Base-by-base conservation (phyloP, 768 basidiomycete species). In the Cystofilobasidium bisporidii region DNA sequence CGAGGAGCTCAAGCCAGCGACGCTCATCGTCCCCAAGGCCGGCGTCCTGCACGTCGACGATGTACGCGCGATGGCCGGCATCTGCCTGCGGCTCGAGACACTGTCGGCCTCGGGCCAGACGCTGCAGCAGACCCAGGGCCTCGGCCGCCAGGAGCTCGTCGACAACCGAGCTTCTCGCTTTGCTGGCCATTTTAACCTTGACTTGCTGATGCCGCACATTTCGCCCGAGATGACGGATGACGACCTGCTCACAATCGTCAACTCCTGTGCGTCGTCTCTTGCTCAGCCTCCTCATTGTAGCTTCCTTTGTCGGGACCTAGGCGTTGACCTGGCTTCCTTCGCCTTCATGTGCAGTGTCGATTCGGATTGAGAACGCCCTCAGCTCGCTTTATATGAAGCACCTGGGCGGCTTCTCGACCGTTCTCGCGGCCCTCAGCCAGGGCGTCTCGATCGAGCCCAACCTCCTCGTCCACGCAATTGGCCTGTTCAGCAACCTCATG, bases 41-140 rank as follows among this genome's bases (percentile, higher is more conserved):
- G 71, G 76, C 1, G 59, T 72, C 24, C 74, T 78, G 64, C 74
- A 75, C 60, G 73, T 88, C n/a, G 82, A 82, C 18, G 87, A 90
- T 75, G 85, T 91, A 73, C 82, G 82, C 60, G 83, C 87, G 68
- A 77, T 97, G 56, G 87, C 85, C 0, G 72, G 84, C 70, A 75
- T 93, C 15, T 86, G 87, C 73, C 78, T 93, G 28, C 84, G 91
- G 5, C 80, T 92, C 36, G 91, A 97, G 77, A 83, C 87, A 3
- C 80, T 91, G 32, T 74, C 68, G 17, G 43, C 68, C 26, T 59
- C 58, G 5, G 33, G 53, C 26, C 50, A 43, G 60, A 11, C 40
- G 24, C 45, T 61, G 30, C n/a, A 40, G 26, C 45, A 43, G 40
- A 22, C 40, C n/a, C 40, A 43, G 24, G n/a, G 40, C 2, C 22